Base-by-base conservation (phyloP, 306 rosid species). In the Citrullus colocynthis region DNA sequence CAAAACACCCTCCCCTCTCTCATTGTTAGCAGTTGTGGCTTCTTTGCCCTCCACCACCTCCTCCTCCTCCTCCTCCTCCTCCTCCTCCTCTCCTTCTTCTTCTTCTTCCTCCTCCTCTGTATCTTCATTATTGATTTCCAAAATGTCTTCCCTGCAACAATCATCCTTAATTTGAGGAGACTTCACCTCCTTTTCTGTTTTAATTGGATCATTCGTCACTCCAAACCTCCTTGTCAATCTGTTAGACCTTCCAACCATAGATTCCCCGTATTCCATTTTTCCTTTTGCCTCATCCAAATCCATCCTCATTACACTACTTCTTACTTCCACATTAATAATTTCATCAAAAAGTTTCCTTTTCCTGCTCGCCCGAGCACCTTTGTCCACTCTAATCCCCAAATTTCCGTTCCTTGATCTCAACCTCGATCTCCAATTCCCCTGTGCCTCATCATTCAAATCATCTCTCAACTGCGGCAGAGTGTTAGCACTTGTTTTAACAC, bases 331-430 rank as follows among this genome's bases (percentile, higher is more conserved):
- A 61, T 48, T 87, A 76, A 62, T 77, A 12, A 15, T 77, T 74
- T 76, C 89, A 58, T 81, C 81, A 78, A 89, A 89, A 81, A 88
- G 82, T 83, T 79, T 92, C 88, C 96, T 88, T 80, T 90, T 92
- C 84, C 93, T 88, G 13, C 84, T 72, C 0, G 67, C 81, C 0
- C 78, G 78, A 51, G 56, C 74, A 39, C 48, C 81, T 78, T 86
- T 83, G 66, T 83, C 87, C 81, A 79, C 88, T 61, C 64, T 60
- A 72, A 83, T 76, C 44, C 85, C 81, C 16, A 21, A 85, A 81
- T 76, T 85, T 45, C 72, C 80, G 75, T 42, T 82, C 74, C 96
- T 88, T 15, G 91, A 64, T 80, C 98, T 87, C 86, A 90, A 85
- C 87, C 98, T 88, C 6, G 85, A 83, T 62, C 80, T 80, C 97